Conservation (phyloP, 345 rosid species). For the Diplotaxis tenuifolia region DNA sequence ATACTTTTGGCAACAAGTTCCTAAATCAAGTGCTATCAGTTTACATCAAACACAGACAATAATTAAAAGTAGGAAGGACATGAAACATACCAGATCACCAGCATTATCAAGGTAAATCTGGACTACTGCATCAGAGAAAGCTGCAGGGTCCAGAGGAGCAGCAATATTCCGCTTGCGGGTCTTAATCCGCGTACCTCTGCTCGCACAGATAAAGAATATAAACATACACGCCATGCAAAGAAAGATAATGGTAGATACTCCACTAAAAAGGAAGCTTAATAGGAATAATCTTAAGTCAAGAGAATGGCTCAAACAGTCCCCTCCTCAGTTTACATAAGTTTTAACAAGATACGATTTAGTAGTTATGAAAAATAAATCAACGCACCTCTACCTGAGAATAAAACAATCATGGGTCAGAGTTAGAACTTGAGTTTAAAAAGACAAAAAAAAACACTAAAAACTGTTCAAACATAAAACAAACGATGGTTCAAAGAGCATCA, state of each 20-base stretch:
- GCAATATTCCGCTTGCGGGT: constrained; percentile 99
- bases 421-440: neutral
- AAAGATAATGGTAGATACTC: neutral
- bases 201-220: neutral
- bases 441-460: too few species aligned
- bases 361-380: too few species aligned
- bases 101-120: constrained; percentile 93
- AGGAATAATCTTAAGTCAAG: neutral
- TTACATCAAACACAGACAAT: neutral
- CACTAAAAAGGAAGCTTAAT: too few species aligned
- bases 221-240: neutral
- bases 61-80: neutral
- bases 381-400: too few species aligned
- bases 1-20: constrained; percentile 87
- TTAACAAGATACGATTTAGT: too few species aligned
- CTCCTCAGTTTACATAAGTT: too few species aligned
- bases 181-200: constrained; percentile 99
- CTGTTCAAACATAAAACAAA: neutral
- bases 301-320: too few species aligned
- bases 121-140: constrained; percentile 96
- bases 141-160: constrained; percentile 98
- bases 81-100: constrained; percentile 84
- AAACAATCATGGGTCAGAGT: neutral
- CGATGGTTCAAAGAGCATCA: neutral
- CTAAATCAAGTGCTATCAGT: constrained; percentile 32